Evolutionary conservation across 768 basidiomycete genomes (phyloP), one percentile per base, ranked within the genome.

Genomic region (Boletus subcaerulescens): DNA sequence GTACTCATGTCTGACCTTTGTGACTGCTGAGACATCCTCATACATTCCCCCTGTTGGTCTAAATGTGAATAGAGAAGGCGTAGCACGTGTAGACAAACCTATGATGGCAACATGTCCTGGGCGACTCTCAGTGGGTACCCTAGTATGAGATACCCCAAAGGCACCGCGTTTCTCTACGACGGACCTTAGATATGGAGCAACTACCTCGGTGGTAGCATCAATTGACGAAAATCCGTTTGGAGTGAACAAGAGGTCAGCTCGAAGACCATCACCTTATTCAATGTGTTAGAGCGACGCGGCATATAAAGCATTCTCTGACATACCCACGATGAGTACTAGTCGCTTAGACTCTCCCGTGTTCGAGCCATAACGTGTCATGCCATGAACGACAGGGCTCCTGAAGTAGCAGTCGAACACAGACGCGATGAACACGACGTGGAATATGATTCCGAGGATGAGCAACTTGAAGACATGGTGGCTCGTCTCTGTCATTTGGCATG

Each of bases 81-180:
- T 42, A 14, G 32, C 2, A 43, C 17, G 8, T 36, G 39, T 48
- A 3, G 45, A 60, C 72, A 13, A 58, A 83, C 87, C 92, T 57
- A 93, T 92, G 50, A 94, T 81, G 20, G 92, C 91, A 24, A 94
- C 91, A 67, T 93, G 92, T 10, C 92, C 92, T 2, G 92, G 91
- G 22, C 92, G 74, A 67, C 87, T 91, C 63, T 94, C 92, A 6
- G 92, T 94, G 20, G 92, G 92, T 4, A 93, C 91, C 29, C 83
- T 79, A 1, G 91, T 93, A 68, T 93, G 91, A 6, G 87, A 91
- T 20, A 94, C 78, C 7, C 92, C 92, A 69, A 86, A 93, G 6
- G 86, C 87, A 15, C 92, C 91, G 50, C 86, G 74, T 7, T 71
- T 72, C 58, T 86, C 80, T 10, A 77, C 77, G 49, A 93, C 84